Evolutionary conservation across 2,329 filamentous ascomycete genomes (phyloP).

Genomic region (Aurifilum marmelostoma): DNA sequence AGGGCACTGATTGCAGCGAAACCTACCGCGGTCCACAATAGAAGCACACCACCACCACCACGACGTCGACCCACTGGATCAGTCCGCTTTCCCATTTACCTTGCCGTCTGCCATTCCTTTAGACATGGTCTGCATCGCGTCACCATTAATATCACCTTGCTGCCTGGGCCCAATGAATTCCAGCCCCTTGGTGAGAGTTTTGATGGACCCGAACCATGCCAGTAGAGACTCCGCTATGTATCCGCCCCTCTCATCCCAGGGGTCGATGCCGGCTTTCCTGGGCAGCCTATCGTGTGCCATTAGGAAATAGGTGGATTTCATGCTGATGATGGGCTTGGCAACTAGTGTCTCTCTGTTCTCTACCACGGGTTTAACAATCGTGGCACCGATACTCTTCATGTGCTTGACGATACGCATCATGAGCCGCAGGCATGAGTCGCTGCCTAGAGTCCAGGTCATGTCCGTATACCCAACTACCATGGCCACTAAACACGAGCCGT

Average conservation of each 20-base stretch:
- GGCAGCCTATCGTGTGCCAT: constrained; percentile 22
- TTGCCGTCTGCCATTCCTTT: neutral
- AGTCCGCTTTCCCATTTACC: constrained; percentile 1
- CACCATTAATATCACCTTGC: neutral
- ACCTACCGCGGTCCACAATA: no score
- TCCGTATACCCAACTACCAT: constrained; percentile 68
- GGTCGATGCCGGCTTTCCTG: constrained; percentile 21
- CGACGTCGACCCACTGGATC: neutral
- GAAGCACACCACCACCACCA: neutral
- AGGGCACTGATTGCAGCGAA: neutral
- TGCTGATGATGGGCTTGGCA: constrained; percentile 24
- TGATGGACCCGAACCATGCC: constrained; percentile 10
- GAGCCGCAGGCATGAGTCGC: constrained; percentile 55
- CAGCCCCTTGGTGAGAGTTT: constrained; percentile 22
- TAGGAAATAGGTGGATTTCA: constrained; percentile 28
- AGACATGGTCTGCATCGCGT: neutral
- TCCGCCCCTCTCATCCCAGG: constrained; percentile 23
- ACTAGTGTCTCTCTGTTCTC: constrained; percentile 13
- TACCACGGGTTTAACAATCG: constrained; percentile 20
- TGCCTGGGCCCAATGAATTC: constrained; percentile 7
- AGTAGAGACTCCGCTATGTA: constrained; percentile 21
- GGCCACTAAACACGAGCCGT: constrained; percentile 37
- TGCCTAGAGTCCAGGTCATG: constrained; percentile 69
- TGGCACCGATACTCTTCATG: constrained; percentile 44
- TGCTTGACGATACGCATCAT: constrained; percentile 53